Evolutionary conservation across 2,329 filamentous ascomycete species (phyloP), one percentile per base, ranked within the genome.

Genomic region (Dryadomyces sulphureus): DNA sequence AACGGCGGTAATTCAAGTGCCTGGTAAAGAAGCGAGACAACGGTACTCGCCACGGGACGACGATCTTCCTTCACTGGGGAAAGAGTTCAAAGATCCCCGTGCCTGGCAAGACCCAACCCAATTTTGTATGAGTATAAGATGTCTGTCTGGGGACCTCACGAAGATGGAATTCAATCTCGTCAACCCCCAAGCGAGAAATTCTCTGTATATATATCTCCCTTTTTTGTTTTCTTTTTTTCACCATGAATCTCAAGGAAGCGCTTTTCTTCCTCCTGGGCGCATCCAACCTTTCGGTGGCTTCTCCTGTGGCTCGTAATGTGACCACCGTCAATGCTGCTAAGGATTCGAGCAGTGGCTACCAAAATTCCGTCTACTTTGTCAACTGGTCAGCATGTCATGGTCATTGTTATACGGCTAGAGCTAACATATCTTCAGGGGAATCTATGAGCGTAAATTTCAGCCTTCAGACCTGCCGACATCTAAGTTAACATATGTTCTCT

Each of bases 401-500:
- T n/a, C 19, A 17, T 38, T 20, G 20, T 1, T 16, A n/a, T 3
- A 7, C 14, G 17, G 21, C 38, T 20, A 25, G 16, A 32, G 17
- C 49, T 56, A 43, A 53, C 21, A 9, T 1, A 22, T 8, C 32
- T 7, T n/a, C 32, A 73, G 71, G 82, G 81, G 75, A 38, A 84
- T 86, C 43, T 92, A 94, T 56, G 79, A 66, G 21, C 73, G 84
- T 46, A 75, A 84, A 51, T 86, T 81, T 57, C 72, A 82, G 47
- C 81, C 84, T 0, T 72, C 81, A 44, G 69, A 86, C 53, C 69
- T 94, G 8, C 81, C 81, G 0, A 75, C 70, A 2, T 68, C 75
- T 2, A 68, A 86, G 51, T 65, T 94, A 44, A 90, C 82, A 0
- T 84, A 92, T 55, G 68, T 94, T 2, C 69, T 94, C 2, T 94